Evolutionary conservation across 345 rosid genomes (phyloP).

Genomic region (Boechera divaricarpa): DNA sequence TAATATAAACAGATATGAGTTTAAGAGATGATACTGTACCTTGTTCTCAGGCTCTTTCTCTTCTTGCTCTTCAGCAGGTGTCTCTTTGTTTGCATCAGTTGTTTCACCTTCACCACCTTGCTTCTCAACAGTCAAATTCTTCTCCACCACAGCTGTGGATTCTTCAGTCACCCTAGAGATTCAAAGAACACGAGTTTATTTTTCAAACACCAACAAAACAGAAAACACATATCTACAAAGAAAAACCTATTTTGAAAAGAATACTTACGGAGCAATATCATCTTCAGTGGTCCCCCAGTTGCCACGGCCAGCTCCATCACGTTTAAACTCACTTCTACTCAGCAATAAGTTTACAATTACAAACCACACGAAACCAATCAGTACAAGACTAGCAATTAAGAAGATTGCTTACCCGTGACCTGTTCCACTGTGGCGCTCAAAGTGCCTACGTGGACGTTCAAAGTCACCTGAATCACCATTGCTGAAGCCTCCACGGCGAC

Average conservation of each 20-base stretch:
- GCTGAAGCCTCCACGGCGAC: constrained; percentile 67
- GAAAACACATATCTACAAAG: background rate
- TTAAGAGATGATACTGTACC: constrained; percentile 44
- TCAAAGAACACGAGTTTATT: background rate
- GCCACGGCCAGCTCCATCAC: constrained; percentile 91
- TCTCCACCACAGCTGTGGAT: constrained; percentile 56
- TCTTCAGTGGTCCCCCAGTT: constrained; percentile 86
- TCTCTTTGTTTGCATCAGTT: constrained; percentile 56
- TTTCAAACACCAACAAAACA: background rate
- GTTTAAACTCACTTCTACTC: constrained; percentile 71
- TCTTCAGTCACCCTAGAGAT: constrained; percentile 69
- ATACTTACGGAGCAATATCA: constrained; percentile 73
- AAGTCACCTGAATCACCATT: constrained; percentile 75
- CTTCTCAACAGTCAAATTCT: constrained; percentile 62
- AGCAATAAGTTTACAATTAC: constrained; percentile 3
- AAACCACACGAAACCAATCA: background rate
- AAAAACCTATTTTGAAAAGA: background rate
- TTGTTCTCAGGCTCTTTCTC: constrained; percentile 58
- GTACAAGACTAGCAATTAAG: background rate
- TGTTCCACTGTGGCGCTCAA: constrained; percentile 87
- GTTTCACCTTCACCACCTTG: constrained; percentile 62
- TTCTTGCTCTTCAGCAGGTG: constrained; percentile 42
- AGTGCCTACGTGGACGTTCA: constrained; percentile 68
- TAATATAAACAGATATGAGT: background rate
- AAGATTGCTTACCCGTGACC: constrained; percentile 73